Percentiles rank a stretch among this genome's conserved stretches.
These are phyloP conservation scores for Mortierella sp. DNA, from an alignment of 371 early-diverging fungal genomes.

Conservation along the genomic window DNA sequence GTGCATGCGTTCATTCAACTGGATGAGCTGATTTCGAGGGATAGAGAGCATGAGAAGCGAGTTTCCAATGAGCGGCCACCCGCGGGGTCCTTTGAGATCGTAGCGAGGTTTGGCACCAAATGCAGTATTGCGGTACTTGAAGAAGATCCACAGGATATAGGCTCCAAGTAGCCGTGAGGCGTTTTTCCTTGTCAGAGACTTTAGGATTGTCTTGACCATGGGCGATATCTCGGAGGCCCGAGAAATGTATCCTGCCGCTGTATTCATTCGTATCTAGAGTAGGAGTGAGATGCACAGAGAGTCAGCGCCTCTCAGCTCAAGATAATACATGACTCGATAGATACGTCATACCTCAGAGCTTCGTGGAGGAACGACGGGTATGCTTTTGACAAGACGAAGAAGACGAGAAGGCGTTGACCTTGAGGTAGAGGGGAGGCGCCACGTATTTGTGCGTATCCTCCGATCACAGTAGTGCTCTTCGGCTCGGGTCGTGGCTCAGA, in stretches of 20 bases:
- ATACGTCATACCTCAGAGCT: too few species aligned
- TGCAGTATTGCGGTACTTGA: constrained; percentile 26
- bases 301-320: too few species aligned
- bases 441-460: too few species aligned
- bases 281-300: too few species aligned
- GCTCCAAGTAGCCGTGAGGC: constrained; percentile 16
- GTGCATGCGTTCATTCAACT: constrained; percentile 22
- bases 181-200: constrained; percentile 29
- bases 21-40: constrained; percentile 20
- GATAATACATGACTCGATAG: too few species aligned
- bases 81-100: constrained; percentile 40
- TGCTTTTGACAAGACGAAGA: too few species aligned
- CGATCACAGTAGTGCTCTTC: too few species aligned
- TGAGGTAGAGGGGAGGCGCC: too few species aligned
- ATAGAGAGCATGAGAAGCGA: constrained; percentile 16
- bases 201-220: constrained; percentile 12
- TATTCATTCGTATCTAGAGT: constrained; percentile 10
- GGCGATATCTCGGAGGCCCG: constrained; percentile 20
- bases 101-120: constrained; percentile 9
- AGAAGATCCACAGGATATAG: constrained; percentile 35
- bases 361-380: too few species aligned
- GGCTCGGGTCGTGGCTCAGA: too few species aligned
- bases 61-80: constrained; percentile 37
- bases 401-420: too few species aligned
- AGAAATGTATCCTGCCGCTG: constrained; percentile 12